phyloP scores from a whole-genome alignment of 305 asterid species.

The Nicotiana rustica region DNA sequence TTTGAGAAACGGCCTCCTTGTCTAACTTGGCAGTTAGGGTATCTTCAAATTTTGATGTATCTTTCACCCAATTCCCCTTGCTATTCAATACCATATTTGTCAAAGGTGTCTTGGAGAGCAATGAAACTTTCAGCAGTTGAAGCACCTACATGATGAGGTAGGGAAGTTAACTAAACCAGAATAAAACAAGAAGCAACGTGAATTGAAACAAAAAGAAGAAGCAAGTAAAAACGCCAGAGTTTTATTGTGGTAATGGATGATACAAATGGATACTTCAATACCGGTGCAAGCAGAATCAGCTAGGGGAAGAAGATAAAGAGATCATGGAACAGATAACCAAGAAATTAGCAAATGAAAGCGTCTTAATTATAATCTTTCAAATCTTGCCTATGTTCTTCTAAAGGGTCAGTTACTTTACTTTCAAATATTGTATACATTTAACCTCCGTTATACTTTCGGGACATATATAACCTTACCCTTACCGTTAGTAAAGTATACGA shows the following conservation, averaged over 20 bases:
- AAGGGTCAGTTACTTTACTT: too few relatives aligned
- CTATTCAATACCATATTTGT: constrained; percentile 24
- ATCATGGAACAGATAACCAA: not conserved
- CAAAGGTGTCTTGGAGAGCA: constrained; percentile 30
- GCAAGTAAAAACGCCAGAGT: not conserved
- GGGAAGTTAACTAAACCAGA: not conserved
- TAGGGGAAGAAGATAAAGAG: not conserved
- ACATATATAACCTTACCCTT: too few relatives aligned
- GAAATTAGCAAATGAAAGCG: not conserved
- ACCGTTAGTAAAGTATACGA: too few relatives aligned
- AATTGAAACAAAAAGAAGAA: not conserved
- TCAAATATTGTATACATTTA: too few relatives aligned
- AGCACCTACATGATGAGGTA: constrained; percentile 17
- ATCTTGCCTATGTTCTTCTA: not conserved
- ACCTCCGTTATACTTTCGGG: too few relatives aligned
- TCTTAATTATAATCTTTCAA: not conserved
- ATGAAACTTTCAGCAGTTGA: constrained; percentile 23
- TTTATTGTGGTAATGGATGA: not conserved
- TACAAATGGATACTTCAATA: not conserved
- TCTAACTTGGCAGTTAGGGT: not conserved
- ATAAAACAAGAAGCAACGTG: not conserved
- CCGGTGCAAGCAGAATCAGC: not conserved
- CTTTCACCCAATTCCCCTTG: constrained; percentile 22
- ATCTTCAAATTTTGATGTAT: not conserved
- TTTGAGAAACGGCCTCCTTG: constrained; percentile 29